These are phyloP conservation scores for Vitis hybrid DNA, from an alignment of 177 flowering plant species.

Conservation along the genomic window DNA sequence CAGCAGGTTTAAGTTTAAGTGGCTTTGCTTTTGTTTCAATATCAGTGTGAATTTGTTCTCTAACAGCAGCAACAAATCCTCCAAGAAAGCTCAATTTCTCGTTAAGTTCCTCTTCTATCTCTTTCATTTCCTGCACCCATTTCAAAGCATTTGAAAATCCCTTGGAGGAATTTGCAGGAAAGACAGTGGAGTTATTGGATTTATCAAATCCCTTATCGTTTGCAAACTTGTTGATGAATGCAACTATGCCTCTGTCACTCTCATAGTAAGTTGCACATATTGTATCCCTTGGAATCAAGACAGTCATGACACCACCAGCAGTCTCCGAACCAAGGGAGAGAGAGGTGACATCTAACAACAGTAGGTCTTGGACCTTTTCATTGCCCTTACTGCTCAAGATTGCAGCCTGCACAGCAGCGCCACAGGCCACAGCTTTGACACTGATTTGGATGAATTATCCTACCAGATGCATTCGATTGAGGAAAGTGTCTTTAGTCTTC, in stretches of 20 bases:
- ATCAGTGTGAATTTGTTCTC: too few species aligned
- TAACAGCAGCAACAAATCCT: too few species aligned
- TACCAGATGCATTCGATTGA: too few species aligned
- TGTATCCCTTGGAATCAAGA: slow-evolving; percentile 28
- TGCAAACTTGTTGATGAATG: slow-evolving; percentile 42
- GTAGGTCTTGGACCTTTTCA: slow-evolving; percentile 27
- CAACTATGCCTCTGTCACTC: slow-evolving; percentile 44
- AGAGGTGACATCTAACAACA: slow-evolving; percentile 30
- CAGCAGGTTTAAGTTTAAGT: too few species aligned
- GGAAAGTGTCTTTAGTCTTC: too few species aligned
- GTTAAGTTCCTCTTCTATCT: slow-evolving; percentile 46
- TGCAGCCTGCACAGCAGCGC: slow-evolving; percentile 35
- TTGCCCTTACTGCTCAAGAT: slow-evolving; percentile 30
- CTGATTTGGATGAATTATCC: too few species aligned
- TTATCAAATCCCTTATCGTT: slow-evolving; percentile 12
- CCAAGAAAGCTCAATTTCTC: too few species aligned
- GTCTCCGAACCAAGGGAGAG: slow-evolving; percentile 26
- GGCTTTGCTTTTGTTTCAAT: too few species aligned
- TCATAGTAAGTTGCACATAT: slow-evolving; percentile 66
- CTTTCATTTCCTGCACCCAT: slow-evolving; percentile 60
- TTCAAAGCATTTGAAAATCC: slow-evolving; percentile 53
- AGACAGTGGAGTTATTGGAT: slow-evolving; percentile 7
- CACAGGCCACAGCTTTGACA: slow-evolving; percentile 24
- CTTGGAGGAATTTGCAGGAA: slow-evolving; percentile 39
- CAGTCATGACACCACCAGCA: slow-evolving; percentile 38